Percentiles rank a stretch among this genome's conserved stretches.
Conservation (phyloP, 2,329 filamentous ascomycete species). For the Zalaria sp. region DNA sequence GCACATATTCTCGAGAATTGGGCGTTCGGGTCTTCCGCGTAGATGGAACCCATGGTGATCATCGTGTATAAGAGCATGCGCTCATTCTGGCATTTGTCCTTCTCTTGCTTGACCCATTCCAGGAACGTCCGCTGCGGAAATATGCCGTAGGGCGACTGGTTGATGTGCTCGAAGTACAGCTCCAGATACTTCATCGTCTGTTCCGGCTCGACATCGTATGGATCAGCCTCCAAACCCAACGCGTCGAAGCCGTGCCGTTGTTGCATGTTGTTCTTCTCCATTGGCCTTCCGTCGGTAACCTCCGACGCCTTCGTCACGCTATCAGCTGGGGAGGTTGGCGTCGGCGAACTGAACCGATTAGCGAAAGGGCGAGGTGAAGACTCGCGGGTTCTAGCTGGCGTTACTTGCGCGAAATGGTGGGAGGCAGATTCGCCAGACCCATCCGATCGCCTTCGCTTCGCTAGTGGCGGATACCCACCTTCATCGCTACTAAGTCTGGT, state of each 20-base stretch:
- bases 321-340: neutral
- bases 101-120: constrained; percentile 39
- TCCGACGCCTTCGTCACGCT: neutral
- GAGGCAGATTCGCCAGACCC: neutral
- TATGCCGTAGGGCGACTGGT: constrained; percentile 40
- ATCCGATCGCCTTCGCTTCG: constrained; percentile 3
- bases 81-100: constrained; percentile 25
- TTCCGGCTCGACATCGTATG: constrained; percentile 35
- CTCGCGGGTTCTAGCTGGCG: neutral
- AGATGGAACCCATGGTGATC: constrained; percentile 42
- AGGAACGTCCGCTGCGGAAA: constrained; percentile 41
- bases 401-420: neutral
- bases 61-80: constrained; percentile 47
- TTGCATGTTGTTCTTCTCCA: neutral
- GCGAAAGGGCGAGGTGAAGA: neutral
- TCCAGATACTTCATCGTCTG: constrained; percentile 38
- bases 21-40: constrained; percentile 33
- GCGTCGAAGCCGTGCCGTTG: constrained; percentile 12
- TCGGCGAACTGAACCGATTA: neutral
- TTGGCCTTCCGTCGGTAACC: neutral
- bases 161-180: constrained; percentile 43
- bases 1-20: constrained; percentile 27
- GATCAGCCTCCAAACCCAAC: constrained; percentile 35
- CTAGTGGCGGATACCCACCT: neutral
- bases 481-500: neutral